Percentiles rank a stretch among this genome's conserved stretches.
phyloP scores from a whole-genome alignment of 2,329 filamentous ascomycete genomes.

The Myriosclerotinia curreyana region DNA sequence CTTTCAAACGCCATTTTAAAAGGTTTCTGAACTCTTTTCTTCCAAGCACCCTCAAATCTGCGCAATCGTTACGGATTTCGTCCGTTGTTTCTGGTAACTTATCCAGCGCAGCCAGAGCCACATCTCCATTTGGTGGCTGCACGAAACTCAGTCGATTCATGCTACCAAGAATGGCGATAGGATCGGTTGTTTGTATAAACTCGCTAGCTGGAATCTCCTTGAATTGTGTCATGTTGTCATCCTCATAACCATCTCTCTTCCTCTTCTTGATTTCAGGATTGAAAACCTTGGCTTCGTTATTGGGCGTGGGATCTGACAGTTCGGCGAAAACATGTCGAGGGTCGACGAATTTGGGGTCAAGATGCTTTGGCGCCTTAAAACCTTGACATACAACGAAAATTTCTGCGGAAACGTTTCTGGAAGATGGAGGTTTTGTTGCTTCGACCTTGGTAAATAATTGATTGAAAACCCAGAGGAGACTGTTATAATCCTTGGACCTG shows the following conservation, averaged over 20 bases:
- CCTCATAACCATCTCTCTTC: conserved; percentile 96
- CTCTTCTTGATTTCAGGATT: conserved; percentile 97
- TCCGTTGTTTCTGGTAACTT: conserved; percentile 83
- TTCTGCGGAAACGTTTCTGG: conserved; percentile 93
- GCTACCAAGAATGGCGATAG: conserved; percentile 84
- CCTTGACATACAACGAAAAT: conserved; percentile 97
- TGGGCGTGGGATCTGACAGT: conserved; percentile 77
- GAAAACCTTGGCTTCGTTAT: conserved; percentile 97
- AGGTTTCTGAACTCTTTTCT: conserved; percentile 92
- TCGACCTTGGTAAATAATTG: conserved; percentile 94
- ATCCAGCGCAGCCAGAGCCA: conserved; percentile 80
- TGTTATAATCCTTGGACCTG: conserved; percentile 94
- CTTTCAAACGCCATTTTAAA: conserved; percentile 83
- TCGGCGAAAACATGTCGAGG: conserved; percentile 89
- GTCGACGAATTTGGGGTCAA: conserved; percentile 92
- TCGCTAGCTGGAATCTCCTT: conserved; percentile 86
- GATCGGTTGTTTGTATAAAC: conserved; percentile 90
- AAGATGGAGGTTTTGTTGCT: conserved; percentile 94
- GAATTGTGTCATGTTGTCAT: conserved; percentile 89
- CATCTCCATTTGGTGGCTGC: conserved; percentile 75
- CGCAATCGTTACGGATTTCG: conserved; percentile 75
- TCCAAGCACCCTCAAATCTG: conserved; percentile 84
- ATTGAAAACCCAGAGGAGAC: conserved; percentile 94
- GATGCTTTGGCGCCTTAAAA: conserved; percentile 89
- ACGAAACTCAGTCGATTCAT: conserved; percentile 82